Evolutionary conservation across 768 basidiomycete genomes (phyloP).

Genomic region (Termitomyces sp.): DNA sequence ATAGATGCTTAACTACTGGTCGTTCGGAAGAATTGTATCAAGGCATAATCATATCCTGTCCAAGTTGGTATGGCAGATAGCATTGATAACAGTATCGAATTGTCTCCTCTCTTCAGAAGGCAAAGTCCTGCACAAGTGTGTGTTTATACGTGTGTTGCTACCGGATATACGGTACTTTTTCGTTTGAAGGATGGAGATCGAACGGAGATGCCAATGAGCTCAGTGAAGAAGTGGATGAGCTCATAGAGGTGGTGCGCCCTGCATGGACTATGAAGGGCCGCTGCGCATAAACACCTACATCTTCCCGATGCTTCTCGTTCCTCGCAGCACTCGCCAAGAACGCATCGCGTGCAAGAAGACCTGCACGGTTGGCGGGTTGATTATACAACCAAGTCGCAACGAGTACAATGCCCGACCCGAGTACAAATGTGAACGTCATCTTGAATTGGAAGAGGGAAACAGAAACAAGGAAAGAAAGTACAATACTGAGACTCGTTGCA

Average conservation of each 20-base stretch:
- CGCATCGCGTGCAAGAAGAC: conserved; percentile 8
- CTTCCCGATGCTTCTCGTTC: conserved; percentile 19
- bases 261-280: conserved; percentile 16
- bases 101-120: background rate
- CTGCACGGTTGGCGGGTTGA: conserved; percentile 40
- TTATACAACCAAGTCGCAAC: conserved; percentile 92
- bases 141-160: background rate
- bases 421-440: conserved; percentile 79
- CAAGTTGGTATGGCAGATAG: conserved; percentile 1
- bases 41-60: background rate
- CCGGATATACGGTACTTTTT: conserved; percentile 13
- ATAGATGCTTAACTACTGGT: background rate
- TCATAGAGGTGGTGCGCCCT: conserved; percentile 21
- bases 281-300: conserved; percentile 5
- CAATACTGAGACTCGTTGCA: conserved; percentile 90
- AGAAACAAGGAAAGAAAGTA: conserved; percentile 90
- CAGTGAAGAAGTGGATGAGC: conserved; percentile 27
- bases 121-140: background rate
- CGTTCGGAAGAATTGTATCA: background rate
- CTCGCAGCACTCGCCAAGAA: conserved; percentile 16
- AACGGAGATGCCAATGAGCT: conserved; percentile 21
- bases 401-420: conserved; percentile 81
- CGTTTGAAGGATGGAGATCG: conserved; percentile 14
- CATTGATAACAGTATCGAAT: background rate
- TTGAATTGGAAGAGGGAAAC: conserved; percentile 87